Percentiles rank a stretch among this genome's conserved stretches.
These are phyloP conservation scores for Paxillus rubicundulus DNA, from an alignment of 768 basidiomycete genomes.

Conservation along the genomic window DNA sequence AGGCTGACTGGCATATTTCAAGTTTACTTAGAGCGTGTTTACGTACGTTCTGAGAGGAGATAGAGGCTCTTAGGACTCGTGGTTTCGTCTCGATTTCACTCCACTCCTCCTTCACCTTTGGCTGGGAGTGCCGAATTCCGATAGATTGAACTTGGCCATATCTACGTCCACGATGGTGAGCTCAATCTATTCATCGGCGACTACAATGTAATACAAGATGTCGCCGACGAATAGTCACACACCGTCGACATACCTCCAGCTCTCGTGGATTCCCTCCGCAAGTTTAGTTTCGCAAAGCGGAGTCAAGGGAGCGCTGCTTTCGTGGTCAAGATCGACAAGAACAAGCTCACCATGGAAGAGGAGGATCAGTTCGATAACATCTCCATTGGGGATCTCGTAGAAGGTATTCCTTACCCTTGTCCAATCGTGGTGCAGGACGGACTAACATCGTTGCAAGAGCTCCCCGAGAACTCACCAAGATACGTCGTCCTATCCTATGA, in stretches of 20 bases:
- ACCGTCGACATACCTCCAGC: constrained; percentile 85
- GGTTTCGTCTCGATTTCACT: no score
- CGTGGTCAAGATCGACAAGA: constrained; percentile 89
- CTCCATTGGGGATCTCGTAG: constrained; percentile 79
- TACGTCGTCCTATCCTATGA: constrained; percentile 85
- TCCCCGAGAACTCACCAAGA: constrained; percentile 84
- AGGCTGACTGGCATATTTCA: no score
- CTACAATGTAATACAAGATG: not conserved
- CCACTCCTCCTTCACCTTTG: no score
- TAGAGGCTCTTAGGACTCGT: no score
- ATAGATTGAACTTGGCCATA: no score
- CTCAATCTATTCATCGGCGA: not conserved
- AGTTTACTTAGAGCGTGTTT: no score
- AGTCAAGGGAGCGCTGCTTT: constrained; percentile 71
- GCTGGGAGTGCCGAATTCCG: no score
- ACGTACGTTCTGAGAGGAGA: no score
- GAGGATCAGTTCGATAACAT: constrained; percentile 77
- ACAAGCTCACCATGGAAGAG: constrained; percentile 75
- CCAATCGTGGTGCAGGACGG: not conserved
- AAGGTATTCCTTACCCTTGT: constrained; percentile 49
- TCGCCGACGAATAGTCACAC: constrained; percentile 18
- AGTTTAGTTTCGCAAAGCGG: constrained; percentile 74
- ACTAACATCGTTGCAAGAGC: constrained; percentile 46
- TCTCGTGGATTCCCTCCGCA: constrained; percentile 76
- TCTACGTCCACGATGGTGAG: constrained; percentile 21